Percentiles rank a stretch among this genome's conserved stretches.
phyloP scores from a whole-genome alignment of 2,329 filamentous ascomycete genomes.

The Alternaria brassicae region DNA sequence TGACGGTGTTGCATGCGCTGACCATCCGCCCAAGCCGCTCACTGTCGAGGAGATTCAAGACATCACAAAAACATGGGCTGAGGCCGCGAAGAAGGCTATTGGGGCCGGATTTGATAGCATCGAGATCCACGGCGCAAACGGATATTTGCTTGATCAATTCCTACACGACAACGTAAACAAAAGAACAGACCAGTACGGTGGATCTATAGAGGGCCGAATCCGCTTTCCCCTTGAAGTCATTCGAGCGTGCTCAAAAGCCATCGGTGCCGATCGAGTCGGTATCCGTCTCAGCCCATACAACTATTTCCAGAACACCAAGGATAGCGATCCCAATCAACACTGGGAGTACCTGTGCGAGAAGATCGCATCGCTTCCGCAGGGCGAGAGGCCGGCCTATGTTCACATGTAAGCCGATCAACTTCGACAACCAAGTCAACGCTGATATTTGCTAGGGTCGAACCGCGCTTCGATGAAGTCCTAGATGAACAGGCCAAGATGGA shows the following conservation, averaged over 20 bases:
- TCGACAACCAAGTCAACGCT: neutral
- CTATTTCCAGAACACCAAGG: conserved; percentile 52
- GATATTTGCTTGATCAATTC: conserved; percentile 61
- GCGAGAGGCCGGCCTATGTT: conserved; percentile 41
- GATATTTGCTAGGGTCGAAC: conserved; percentile 40
- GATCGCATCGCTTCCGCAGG: conserved; percentile 45
- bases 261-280: conserved; percentile 43
- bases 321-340: conserved; percentile 54
- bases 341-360: conserved; percentile 56
- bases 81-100: conserved; percentile 49
- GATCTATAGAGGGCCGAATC: conserved; percentile 60
- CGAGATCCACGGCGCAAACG: conserved; percentile 55
- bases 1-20: conserved; percentile 48
- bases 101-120: conserved; percentile 48
- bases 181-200: conserved; percentile 60
- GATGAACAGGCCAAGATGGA: conserved; percentile 49
- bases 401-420: conserved; percentile 40
- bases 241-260: conserved; percentile 40
- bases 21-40: conserved; percentile 46
- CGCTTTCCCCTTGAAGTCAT: conserved; percentile 65
- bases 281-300: conserved; percentile 47
- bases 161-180: conserved; percentile 59
- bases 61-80: conserved; percentile 49
- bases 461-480: conserved; percentile 48
- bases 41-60: conserved; percentile 51